Evolutionary conservation across 495 filamentous ascomycete species (phyloP), one percentile per base, ranked within the genome.

Genomic region (Aspergillus homomorphus): DNA sequence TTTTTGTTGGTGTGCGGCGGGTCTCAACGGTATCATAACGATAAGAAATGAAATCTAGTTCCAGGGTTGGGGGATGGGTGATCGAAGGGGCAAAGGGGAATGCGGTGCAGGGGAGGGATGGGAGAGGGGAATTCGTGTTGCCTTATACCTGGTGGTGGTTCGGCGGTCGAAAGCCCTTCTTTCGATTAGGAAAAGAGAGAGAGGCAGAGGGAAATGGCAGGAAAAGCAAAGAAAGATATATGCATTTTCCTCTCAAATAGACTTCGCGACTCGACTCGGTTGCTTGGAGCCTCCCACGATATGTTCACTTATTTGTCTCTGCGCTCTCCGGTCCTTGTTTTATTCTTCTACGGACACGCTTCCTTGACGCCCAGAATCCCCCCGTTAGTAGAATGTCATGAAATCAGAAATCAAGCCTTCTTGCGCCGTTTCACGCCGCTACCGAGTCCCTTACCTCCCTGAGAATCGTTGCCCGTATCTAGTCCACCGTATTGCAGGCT

Each of bases 351-450:
- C 33, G 15, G 33, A 10, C 33, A 14, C 8, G 33, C 12, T 38
- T 38, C 2, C 4, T 14, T 12, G 12, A 12, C 10, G 33, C 33
- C 33, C 33, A n/a, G 33, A 38, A 5, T 12, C 15, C 45, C 43
- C 43, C 43, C 45, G 16, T 38, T 38, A 38, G n/a, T 20, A 48
- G 44, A 33, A 45, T 23, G 26, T 53, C 48, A 42, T 62, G 16
- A 62, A 16, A 51, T 38, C 12, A 12, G 38, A 45, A 45, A 54
- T 75, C 62, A 77, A 42, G 62, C 70, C 61, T 67, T 78, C 53
- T 62, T 65, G 53, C 75, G 71, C 23, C 75, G 65, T 57, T 78
- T 78, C 15, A 62, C 65, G 30, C 73, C 71, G 42, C 71, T 67
- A 30, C 63, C 67, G 51, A 59, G 54, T 46, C 56, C 58, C 52